Evolutionary conservation across 805 yeast species (phyloP), one percentile per base, ranked within the genome.

Genomic region (Saccharomycopsis fibuligera): DNA sequence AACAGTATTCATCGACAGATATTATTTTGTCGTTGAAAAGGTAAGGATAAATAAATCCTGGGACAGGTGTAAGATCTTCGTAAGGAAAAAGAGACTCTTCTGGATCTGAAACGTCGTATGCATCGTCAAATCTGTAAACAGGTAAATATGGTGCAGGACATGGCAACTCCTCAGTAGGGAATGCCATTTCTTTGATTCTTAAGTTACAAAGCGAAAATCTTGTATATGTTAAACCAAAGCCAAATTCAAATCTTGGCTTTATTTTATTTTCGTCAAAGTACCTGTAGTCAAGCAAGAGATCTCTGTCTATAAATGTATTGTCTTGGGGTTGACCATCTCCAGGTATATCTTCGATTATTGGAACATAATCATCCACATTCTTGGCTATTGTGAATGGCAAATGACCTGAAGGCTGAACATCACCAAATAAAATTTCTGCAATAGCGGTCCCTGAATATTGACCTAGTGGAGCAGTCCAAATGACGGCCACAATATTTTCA

Each of bases 381-480:
- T 70, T 73, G 10, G 86, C 83, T 54, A 80, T 70, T 3, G 86
- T 78, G 57, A 79, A 79, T 1, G 86, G 84, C 31, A 81, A 66
- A 51, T 74, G 70, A 4, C 86, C 86, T 33, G 82, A 75, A 6
- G 86, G 85, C 52, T 74, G 74, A n/a, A 65, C 68, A 33, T 75
- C 80, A 1, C 86, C 86, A 61, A 76, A 80, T 17, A 80, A 58
- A 0, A 78, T 70, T 36, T 78, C 80, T 2, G 81, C 76, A 23
- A 79, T 61, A 1, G 83, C 82, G 44, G 70, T 66, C 1, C 85
- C 86, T 36, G 71, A 69, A 58, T 65, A 66, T 47, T 71, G 70
- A n/a, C 85, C 84, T 45, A 76, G 67, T 3, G 83, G 83, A 3
- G 80, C 72, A 2, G 79, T 63, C 56, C 66, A 76, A 12, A 81